phyloP scores from a whole-genome alignment of 345 rosid species.

The Hibiscus syriacus region DNA sequence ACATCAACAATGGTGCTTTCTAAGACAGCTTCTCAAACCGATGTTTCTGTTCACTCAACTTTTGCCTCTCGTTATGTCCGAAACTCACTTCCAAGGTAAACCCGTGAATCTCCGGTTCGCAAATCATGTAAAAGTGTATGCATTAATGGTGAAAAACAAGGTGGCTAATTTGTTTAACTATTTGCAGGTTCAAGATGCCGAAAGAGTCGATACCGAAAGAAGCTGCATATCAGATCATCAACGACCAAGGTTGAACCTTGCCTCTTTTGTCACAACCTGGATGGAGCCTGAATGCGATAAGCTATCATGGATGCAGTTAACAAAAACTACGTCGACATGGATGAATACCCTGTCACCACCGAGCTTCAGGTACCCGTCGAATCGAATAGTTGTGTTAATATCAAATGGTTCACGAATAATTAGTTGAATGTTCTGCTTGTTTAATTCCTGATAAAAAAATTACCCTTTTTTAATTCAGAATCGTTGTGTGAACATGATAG shows the following conservation, averaged over 20 bases:
- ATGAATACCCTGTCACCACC: conserved; percentile 93
- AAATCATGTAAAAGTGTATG: not conserved
- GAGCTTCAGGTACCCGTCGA: conserved; percentile 54
- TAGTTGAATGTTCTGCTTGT: too few relatives aligned
- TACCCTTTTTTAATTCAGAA: conserved; percentile 38
- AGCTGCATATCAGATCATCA: conserved; percentile 88
- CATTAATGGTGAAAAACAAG: not conserved
- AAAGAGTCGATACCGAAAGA: conserved; percentile 90
- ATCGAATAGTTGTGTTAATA: too few relatives aligned
- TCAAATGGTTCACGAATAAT: too few relatives aligned
- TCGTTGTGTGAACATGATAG: conserved; percentile 93
- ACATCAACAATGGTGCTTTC: conserved; percentile 42
- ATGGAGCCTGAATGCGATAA: conserved; percentile 95
- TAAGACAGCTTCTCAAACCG: conserved; percentile 38
- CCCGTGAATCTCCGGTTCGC: not conserved
- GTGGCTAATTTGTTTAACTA: not conserved
- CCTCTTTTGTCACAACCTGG: conserved; percentile 92
- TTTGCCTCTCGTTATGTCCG: conserved; percentile 73
- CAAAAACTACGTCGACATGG: conserved; percentile 97
- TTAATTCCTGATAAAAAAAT: not conserved
- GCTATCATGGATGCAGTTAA: conserved; percentile 81
- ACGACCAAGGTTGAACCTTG: conserved; percentile 86
- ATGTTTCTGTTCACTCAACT: conserved; percentile 54
- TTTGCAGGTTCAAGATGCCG: conserved; percentile 60
- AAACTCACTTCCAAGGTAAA: conserved; percentile 47